These are phyloP conservation scores for Arthrobotrys iridis DNA, from an alignment of 2,329 filamentous ascomycete species.

Conservation along the genomic window DNA sequence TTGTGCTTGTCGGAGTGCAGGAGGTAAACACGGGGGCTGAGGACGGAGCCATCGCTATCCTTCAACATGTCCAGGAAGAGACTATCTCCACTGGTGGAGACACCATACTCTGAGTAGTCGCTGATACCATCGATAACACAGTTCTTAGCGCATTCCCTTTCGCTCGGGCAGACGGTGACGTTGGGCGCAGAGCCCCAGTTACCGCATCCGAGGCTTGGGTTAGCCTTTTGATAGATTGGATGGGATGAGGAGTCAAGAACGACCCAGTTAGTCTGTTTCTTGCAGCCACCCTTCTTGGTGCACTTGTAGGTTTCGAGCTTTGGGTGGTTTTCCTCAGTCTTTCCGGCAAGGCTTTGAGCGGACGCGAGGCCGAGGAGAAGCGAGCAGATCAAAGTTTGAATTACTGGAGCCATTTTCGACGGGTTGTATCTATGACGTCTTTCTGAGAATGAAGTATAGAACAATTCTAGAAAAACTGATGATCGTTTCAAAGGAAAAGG, in stretches of 20 bases:
- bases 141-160: constrained; percentile 66
- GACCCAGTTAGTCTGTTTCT: constrained; percentile 64
- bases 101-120: constrained; percentile 66
- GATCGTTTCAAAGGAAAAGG: not conserved
- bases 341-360: constrained; percentile 63
- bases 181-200: constrained; percentile 61
- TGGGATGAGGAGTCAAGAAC: constrained; percentile 67
- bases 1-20: constrained; percentile 62
- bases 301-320: constrained; percentile 67
- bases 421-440: constrained; percentile 10
- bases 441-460: not conserved
- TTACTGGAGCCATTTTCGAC: constrained; percentile 32
- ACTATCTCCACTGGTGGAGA: constrained; percentile 61
- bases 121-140: constrained; percentile 68
- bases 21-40: constrained; percentile 64
- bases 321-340: constrained; percentile 65
- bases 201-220: constrained; percentile 60
- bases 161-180: constrained; percentile 65
- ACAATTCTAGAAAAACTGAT: constrained; percentile 19
- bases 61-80: constrained; percentile 60
- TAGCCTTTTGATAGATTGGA: constrained; percentile 63
- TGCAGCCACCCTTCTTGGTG: constrained; percentile 66
- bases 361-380: constrained; percentile 58
- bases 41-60: constrained; percentile 54
- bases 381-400: constrained; percentile 47